A percentile compares a stretch with the other conserved stretches of the same genome.
These are phyloP conservation scores for Huntiella abstrusa DNA, from an alignment of 2,329 filamentous ascomycete genomes.

Conservation along the genomic window DNA sequence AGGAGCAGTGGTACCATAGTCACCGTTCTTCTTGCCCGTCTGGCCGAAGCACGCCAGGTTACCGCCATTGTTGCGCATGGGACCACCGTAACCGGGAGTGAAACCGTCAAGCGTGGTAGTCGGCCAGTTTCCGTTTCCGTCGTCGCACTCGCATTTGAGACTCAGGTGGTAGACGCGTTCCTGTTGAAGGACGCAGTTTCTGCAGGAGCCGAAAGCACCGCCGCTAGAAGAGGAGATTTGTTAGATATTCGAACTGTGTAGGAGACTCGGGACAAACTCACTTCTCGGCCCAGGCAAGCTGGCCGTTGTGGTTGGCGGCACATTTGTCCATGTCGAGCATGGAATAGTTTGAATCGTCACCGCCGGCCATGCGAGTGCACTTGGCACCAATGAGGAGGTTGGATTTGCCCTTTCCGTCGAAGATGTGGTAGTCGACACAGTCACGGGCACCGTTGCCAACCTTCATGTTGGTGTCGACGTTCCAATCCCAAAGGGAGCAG, in stretches of 20 bases:
- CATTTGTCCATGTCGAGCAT: neutral
- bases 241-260: neutral
- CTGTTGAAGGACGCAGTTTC: neutral
- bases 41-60: neutral
- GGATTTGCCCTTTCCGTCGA: neutral
- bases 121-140: neutral
- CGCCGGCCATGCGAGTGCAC: neutral
- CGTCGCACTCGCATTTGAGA: neutral
- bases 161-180: neutral
- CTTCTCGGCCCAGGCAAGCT: neutral
- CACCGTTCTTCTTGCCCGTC: neutral
- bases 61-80: neutral
- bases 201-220: neutral
- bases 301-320: neutral
- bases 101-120: neutral
- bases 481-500: neutral
- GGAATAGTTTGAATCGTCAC: neutral
- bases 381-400: neutral
- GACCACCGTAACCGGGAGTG: neutral
- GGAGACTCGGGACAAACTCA: neutral
- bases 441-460: neutral
- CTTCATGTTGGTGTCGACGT: neutral
- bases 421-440: neutral
- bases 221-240: neutral
- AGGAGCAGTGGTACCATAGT: no score